phyloP scores from a whole-genome alignment of 2,329 filamentous ascomycete species.

The Colletotrichum filicis region DNA sequence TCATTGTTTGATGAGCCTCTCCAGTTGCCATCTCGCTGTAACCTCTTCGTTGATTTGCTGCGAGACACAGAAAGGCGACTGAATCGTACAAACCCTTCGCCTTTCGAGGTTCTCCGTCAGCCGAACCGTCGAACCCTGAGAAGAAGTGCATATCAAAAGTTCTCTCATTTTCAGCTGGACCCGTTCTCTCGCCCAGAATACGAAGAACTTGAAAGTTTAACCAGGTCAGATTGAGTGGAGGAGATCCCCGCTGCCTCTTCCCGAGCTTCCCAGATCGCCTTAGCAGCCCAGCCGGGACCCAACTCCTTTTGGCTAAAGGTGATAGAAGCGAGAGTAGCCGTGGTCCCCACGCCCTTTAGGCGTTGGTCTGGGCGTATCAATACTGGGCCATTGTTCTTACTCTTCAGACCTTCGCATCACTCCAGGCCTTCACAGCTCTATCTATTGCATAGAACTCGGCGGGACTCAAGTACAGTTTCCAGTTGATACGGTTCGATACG shows the following conservation, averaged over 20 bases:
- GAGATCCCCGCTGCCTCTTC: not conserved
- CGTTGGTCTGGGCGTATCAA: slow-evolving; percentile 22
- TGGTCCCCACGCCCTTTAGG: not conserved
- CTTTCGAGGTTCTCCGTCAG: not conserved
- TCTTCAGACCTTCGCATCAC: not conserved
- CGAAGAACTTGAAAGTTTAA: not conserved
- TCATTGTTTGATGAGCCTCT: not conserved
- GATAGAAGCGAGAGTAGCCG: not conserved
- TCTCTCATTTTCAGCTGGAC: not conserved
- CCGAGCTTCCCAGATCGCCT: slow-evolving; percentile 13
- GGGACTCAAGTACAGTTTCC: not conserved
- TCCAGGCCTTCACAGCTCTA: not conserved
- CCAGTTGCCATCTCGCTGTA: not conserved
- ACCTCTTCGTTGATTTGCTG: no score
- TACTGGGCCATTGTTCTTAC: not conserved
- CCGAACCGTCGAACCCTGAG: not conserved
- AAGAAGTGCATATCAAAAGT: slow-evolving; percentile 21
- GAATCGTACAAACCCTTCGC: not conserved
- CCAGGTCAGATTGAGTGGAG: not conserved
- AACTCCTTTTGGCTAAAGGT: not conserved
- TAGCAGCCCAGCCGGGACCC: not conserved
- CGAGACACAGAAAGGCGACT: not conserved
- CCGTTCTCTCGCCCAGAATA: not conserved
- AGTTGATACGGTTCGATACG: not conserved
- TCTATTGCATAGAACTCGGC: not conserved